Percentiles rank a stretch among this genome's conserved stretches.
Evolutionary conservation across 164 flowering plant genomes (phyloP).

Genomic region (Vitis rotundifolia): DNA sequence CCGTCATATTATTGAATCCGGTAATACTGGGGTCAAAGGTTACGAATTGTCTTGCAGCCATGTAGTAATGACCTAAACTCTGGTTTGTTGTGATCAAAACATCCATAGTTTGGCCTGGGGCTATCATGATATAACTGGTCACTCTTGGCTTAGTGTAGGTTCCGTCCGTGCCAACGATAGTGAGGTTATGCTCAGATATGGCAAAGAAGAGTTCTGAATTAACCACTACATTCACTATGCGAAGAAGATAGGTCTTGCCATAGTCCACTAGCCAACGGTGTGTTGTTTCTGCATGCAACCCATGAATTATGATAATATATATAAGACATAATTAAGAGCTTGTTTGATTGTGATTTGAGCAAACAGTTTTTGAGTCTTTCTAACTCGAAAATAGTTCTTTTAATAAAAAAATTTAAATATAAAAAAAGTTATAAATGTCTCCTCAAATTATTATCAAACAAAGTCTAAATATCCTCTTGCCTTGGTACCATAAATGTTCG

Average conservation of each 20-base stretch:
- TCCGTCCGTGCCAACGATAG: constrained; percentile 18
- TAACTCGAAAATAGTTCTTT: too few relatives aligned
- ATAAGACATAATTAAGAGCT: too few relatives aligned
- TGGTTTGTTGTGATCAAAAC: constrained; percentile 16
- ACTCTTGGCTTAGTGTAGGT: constrained; percentile 13
- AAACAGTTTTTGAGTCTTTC: too few relatives aligned
- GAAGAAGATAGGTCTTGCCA: constrained; percentile 27
- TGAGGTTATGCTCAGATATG: constrained; percentile 24
- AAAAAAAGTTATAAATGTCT: neutral
- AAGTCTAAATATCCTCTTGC: too few relatives aligned
- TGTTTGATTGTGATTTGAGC: too few relatives aligned
- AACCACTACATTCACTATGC: constrained; percentile 18
- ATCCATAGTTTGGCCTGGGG: constrained; percentile 1
- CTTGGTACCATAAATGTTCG: neutral
- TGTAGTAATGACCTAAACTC: constrained; percentile 15
- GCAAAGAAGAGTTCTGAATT: constrained; percentile 18
- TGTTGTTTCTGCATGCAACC: constrained; percentile 5
- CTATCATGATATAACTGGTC: constrained; percentile 10
- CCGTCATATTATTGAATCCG: too few relatives aligned
- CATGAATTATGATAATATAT: too few relatives aligned
- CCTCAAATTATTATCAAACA: too few relatives aligned
- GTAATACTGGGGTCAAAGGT: neutral
- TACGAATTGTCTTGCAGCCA: constrained; percentile 11
- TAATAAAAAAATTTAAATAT: too few relatives aligned
- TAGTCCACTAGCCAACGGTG: neutral